phyloP scores from a whole-genome alignment of 768 basidiomycete species.

The Macrolepiota albuminosa region DNA sequence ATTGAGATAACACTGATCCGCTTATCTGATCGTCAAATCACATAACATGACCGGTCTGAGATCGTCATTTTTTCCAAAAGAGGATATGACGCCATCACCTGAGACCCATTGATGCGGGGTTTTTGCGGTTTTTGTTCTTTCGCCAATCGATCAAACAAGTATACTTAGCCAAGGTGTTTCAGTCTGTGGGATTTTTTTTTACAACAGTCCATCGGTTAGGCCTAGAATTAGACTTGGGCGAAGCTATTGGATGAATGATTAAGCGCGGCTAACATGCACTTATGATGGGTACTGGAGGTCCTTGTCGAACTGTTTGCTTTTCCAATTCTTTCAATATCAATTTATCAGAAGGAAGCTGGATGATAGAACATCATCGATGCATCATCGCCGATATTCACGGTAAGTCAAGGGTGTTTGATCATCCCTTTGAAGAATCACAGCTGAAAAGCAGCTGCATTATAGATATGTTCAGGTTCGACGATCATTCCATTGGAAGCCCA shows the following conservation, averaged over 20 bases:
- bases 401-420: not conserved
- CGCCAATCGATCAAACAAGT: not conserved
- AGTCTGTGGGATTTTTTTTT: not conserved
- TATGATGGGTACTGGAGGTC: not conserved
- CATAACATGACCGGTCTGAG: not conserved
- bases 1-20: constrained; percentile 9
- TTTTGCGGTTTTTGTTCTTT: not conserved
- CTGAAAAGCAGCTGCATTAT: not conserved
- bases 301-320: not conserved
- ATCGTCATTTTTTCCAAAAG: not conserved
- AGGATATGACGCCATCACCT: constrained; percentile 9
- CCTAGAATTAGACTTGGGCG: not conserved
- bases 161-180: not conserved
- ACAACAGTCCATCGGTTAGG: not conserved
- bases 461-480: not conserved
- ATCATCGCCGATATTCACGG: not conserved
- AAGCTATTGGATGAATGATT: not conserved
- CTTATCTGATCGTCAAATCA: constrained; percentile 3
- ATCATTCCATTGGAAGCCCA: too few relatives aligned
- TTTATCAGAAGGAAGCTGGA: not conserved
- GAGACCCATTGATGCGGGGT: not conserved
- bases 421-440: not conserved
- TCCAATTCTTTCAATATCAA: not conserved
- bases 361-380: not conserved
- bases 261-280: not conserved